Base-by-base conservation (phyloP, 106 monocot genomes). In the Dioscorea alata region DNA sequence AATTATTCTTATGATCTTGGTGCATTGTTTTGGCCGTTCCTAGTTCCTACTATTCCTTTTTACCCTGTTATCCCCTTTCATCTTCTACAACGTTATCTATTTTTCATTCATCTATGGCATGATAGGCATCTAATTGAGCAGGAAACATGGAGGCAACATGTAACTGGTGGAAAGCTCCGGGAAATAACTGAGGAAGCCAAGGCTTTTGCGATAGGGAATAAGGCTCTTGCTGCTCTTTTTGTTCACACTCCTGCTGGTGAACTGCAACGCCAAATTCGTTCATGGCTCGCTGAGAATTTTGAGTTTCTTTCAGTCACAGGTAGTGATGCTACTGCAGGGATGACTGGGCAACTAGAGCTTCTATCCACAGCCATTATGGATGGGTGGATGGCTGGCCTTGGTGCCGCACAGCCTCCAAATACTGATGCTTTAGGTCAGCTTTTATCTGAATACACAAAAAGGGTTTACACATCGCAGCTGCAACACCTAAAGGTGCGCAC, bases 351-450 rank as follows among this genome's bases (percentile, higher is more conserved):
- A 54, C 65, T 93, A 53, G 97, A 99, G 70, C 85, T 93, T 73
- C 65, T 99, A 8, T 99, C 97, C 8, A 99, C 93, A 67, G 97
- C 97, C 54, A 99, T 99, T 58, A 99, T 99, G 97, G 97, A 99
- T 83, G 97, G 97, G 63, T 99, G 97, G 97, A 99, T 99, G 97
- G 89, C 97, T 75, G 97, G 97, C 67, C 89, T 99, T 69, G 97
- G 97, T 69, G 74, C 89, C 73, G 87, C 97, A 48, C 87, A 83
- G 60, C 85, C 23, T 67, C 89, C 85, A 16, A 79, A 67, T 61
- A 99, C 97, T 49, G 97, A 99, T 85, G 92, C 97, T 74, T 71
- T 99, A 33, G 97, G 97, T 6, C 97, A 89, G 50, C 80, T 99
- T 48, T 74, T 99, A 72, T 89, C 92, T 68, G 97, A 99, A 50